These are phyloP conservation scores for Lactifluus subvellereus DNA, from an alignment of 768 basidiomycete genomes.

Conservation along the genomic window DNA sequence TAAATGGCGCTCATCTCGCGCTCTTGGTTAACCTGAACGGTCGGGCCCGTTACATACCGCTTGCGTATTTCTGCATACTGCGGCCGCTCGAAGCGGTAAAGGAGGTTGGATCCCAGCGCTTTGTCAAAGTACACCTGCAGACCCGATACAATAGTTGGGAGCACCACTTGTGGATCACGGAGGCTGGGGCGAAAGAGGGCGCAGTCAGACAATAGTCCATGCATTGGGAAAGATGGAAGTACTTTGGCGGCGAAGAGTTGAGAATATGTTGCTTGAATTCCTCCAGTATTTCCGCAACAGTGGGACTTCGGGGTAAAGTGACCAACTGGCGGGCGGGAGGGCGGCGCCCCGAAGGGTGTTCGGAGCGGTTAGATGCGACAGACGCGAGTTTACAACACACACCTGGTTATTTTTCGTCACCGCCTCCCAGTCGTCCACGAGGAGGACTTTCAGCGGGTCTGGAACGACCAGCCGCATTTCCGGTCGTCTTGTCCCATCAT, in stretches of 20 bases:
- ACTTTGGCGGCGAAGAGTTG: constrained; percentile 43
- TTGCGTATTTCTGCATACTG: constrained; percentile 83
- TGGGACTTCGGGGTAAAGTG: constrained; percentile 72
- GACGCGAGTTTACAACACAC: constrained; percentile 19
- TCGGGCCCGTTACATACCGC: constrained; percentile 64
- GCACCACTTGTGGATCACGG: constrained; percentile 61
- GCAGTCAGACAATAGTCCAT: not conserved
- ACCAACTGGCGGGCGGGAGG: constrained; percentile 55
- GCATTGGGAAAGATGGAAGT: constrained; percentile 24
- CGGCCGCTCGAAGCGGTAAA: constrained; percentile 93
- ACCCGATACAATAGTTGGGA: constrained; percentile 80
- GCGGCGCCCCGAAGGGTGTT: not conserved
- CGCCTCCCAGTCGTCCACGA: constrained; percentile 98
- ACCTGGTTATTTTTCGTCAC: constrained; percentile 95
- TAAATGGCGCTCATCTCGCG: constrained; percentile 88
- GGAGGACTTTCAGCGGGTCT: constrained; percentile 77
- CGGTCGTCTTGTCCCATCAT: constrained; percentile 70
- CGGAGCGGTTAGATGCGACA: not conserved
- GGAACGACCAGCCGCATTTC: constrained; percentile 91
- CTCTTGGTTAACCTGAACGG: constrained; percentile 61
- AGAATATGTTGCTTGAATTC: constrained; percentile 68
- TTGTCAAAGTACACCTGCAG: constrained; percentile 91
- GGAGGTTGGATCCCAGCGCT: constrained; percentile 78
- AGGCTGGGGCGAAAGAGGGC: constrained; percentile 37
- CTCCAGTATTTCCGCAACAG: constrained; percentile 66